Percentiles rank a stretch among this genome's conserved stretches.
Conservation (phyloP, 768 basidiomycete species). For the Suillus alpinus region DNA sequence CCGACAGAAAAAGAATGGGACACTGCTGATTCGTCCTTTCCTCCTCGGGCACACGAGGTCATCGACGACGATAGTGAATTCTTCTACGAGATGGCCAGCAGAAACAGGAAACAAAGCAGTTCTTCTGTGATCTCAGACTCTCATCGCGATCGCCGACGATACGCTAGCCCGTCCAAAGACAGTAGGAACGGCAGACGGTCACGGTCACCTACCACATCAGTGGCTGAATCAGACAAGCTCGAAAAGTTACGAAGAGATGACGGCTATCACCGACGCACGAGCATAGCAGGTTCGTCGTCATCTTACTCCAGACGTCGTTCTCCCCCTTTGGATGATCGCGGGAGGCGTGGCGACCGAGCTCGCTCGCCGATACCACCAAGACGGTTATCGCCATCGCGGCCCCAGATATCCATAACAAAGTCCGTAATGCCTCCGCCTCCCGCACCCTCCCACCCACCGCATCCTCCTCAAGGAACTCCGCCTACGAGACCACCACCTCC, state of each 20-base stretch:
- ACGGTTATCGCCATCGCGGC: neutral
- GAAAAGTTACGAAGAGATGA: constrained; percentile 22
- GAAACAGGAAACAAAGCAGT: constrained; percentile 10
- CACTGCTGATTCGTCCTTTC: constrained; percentile 24
- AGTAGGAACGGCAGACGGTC: constrained; percentile 7
- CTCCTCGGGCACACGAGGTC: constrained; percentile 19
- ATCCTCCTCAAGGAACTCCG: constrained; percentile 10
- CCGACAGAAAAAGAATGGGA: constrained; percentile 33
- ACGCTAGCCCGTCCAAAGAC: neutral
- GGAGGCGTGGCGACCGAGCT: constrained; percentile 9
- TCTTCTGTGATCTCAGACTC: neutral
- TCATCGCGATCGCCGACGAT: constrained; percentile 11
- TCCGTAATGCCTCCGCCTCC: constrained; percentile 9
- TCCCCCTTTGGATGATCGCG: constrained; percentile 9
- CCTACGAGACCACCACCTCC: constrained; percentile 12
- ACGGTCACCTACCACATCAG: constrained; percentile 25
- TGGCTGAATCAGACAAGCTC: constrained; percentile 22
- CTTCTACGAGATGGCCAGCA: constrained; percentile 14
- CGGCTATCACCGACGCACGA: constrained; percentile 1
- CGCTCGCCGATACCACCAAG: constrained; percentile 10
- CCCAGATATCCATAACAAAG: neutral
- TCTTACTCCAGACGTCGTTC: constrained; percentile 2
- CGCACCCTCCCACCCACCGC: constrained; percentile 18
- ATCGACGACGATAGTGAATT: constrained; percentile 22
- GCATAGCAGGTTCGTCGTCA: neutral